These are phyloP conservation scores for Bothriochloa decipiens DNA, from an alignment of 176 grass and related monocot species.

Conservation along the genomic window DNA sequence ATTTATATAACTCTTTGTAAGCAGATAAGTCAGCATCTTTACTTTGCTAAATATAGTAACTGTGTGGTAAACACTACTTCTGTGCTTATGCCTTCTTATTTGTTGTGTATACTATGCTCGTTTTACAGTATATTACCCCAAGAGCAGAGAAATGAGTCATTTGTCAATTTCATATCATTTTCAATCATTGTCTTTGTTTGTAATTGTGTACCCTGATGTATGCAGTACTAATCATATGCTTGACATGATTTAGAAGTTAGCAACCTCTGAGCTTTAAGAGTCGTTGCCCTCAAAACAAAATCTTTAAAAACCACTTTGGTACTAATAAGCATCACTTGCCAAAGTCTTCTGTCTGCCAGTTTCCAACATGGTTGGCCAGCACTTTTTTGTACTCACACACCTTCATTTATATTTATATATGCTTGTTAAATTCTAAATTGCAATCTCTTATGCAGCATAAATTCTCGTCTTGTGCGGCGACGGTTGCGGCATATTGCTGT, in stretches of 20 bases:
- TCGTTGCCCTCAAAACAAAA: not conserved
- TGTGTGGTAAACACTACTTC: not conserved
- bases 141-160: conserved; percentile 16
- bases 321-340: conserved; percentile 3
- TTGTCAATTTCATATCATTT: not conserved
- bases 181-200: not conserved
- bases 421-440: conserved; percentile 24
- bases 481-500: conserved; percentile 85
- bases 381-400: not conserved
- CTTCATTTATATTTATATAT: conserved; percentile 5
- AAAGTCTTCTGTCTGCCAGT: conserved; percentile 1
- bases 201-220: not conserved
- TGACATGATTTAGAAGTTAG: too few species aligned
- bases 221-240: not conserved
- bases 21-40: not conserved
- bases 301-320: not conserved
- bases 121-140: not conserved
- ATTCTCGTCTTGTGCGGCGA: conserved; percentile 85
- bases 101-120: not conserved
- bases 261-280: too few species aligned
- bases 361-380: conserved; percentile 1
- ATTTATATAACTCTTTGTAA: conserved; percentile 15
- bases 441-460: conserved; percentile 68
- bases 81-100: conserved; percentile 19
- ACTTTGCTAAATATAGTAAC: not conserved